phyloP scores from a whole-genome alignment of 2,329 filamentous ascomycete genomes.

The Sphaerulina musiva region DNA sequence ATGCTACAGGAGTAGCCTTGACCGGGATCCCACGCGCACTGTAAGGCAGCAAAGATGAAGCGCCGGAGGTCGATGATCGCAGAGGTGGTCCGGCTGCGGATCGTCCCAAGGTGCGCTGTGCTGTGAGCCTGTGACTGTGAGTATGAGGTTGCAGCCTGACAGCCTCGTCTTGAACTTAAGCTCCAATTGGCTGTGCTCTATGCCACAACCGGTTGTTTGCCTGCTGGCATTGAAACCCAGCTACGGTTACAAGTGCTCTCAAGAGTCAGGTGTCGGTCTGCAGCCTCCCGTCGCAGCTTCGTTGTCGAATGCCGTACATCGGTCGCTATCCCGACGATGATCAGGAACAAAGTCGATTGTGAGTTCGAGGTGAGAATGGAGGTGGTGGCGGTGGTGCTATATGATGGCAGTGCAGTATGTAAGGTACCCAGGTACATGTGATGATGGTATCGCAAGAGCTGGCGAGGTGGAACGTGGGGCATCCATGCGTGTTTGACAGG shows the following conservation, averaged over 20 bases:
- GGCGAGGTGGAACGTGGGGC: neutral
- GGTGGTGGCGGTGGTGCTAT: neutral
- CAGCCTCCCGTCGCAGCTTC: neutral
- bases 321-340: neutral
- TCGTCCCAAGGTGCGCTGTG: neutral
- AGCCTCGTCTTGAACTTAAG: conserved; percentile 8
- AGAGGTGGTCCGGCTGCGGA: neutral
- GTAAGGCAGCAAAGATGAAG: neutral
- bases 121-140: neutral
- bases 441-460: neutral
- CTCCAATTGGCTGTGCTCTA: conserved; percentile 4
- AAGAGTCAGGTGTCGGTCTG: conserved; percentile 1
- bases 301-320: neutral
- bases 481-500: neutral
- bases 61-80: neutral
- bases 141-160: no score
- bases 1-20: neutral
- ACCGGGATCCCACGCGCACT: neutral
- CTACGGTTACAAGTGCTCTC: neutral
- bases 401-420: neutral
- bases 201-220: neutral
- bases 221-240: conserved; percentile 7
- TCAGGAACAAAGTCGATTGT: neutral
- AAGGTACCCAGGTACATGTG: no score
- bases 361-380: neutral